These are phyloP conservation scores for Gossypium raimondii DNA, from an alignment of 345 rosid species.

Conservation along the genomic window DNA sequence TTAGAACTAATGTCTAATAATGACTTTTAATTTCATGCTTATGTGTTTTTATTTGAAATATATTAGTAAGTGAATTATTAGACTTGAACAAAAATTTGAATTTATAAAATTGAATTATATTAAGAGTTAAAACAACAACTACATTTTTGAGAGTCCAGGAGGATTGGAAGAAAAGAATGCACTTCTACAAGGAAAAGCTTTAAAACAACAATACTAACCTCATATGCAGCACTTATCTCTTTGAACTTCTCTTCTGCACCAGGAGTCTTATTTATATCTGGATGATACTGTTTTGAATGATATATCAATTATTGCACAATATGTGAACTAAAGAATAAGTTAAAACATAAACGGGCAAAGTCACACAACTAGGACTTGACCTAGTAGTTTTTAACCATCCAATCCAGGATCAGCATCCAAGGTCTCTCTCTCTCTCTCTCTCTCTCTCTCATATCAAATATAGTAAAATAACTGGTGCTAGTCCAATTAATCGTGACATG, in stretches of 20 bases:
- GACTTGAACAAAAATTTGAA: too few relatives aligned
- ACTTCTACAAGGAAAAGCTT: background rate
- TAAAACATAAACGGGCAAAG: background rate
- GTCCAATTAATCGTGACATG: background rate
- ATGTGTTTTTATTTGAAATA: too few relatives aligned
- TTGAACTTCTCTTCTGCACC: slow-evolving; percentile 93
- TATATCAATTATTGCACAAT: slow-evolving; percentile 8
- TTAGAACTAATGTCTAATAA: too few relatives aligned
- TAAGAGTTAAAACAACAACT: too few relatives aligned
- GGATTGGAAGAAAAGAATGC: background rate
- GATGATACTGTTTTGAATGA: slow-evolving; percentile 68
- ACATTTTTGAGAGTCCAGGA: background rate
- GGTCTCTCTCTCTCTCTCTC: background rate
- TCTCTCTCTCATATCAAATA: background rate
- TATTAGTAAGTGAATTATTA: too few relatives aligned
- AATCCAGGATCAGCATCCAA: background rate
- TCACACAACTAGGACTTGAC: background rate
- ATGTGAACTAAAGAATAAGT: slow-evolving; percentile 6
- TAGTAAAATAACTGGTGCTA: background rate
- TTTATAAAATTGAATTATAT: too few relatives aligned
- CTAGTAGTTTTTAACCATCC: background rate
- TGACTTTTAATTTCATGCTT: too few relatives aligned
- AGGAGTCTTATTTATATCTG: slow-evolving; percentile 72
- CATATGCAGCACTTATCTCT: slow-evolving; percentile 94
- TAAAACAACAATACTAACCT: slow-evolving; percentile 43